Evolutionary conservation across 2,329 filamentous ascomycete species (phyloP).

Genomic region (Botrytis squamosa): DNA sequence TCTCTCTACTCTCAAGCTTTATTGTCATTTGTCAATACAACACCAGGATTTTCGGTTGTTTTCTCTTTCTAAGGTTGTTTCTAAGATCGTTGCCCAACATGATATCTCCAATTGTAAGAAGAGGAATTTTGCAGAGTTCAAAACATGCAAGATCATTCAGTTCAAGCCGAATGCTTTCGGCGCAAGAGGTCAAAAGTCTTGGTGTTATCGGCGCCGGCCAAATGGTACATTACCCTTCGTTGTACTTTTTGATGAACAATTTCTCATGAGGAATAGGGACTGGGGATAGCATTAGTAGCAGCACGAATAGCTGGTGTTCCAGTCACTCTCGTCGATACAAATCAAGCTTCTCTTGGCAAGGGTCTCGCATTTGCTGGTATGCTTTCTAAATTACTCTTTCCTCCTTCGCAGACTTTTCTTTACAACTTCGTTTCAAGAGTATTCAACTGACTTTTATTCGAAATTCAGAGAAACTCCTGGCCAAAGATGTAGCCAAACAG

Average conservation of each 20-base stretch:
- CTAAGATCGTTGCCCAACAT: conserved; percentile 27
- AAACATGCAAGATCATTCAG: conserved; percentile 60
- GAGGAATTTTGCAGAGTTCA: conserved; percentile 29
- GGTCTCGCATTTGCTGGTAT: conserved; percentile 83
- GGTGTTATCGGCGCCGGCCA: conserved; percentile 94
- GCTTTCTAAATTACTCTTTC: background rate
- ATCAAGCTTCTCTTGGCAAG: conserved; percentile 82
- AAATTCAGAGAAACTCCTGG: conserved; percentile 76
- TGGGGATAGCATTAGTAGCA: conserved; percentile 94
- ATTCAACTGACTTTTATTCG: background rate
- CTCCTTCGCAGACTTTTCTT: background rate
- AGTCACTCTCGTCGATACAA: conserved; percentile 82
- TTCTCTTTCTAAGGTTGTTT: background rate
- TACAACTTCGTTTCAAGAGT: background rate
- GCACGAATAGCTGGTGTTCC: conserved; percentile 80
- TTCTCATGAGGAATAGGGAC: conserved; percentile 57
- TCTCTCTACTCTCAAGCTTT: background rate
- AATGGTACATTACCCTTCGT: conserved; percentile 62
- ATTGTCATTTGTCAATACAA: background rate
- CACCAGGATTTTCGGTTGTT: background rate
- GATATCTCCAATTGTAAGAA: conserved; percentile 33
- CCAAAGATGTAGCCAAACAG: conserved; percentile 88
- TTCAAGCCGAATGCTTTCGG: conserved; percentile 58
- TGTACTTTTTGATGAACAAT: background rate
- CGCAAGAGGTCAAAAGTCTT: conserved; percentile 77